Conservation (phyloP, 345 rosid genomes). For the Brassica carinata region DNA sequence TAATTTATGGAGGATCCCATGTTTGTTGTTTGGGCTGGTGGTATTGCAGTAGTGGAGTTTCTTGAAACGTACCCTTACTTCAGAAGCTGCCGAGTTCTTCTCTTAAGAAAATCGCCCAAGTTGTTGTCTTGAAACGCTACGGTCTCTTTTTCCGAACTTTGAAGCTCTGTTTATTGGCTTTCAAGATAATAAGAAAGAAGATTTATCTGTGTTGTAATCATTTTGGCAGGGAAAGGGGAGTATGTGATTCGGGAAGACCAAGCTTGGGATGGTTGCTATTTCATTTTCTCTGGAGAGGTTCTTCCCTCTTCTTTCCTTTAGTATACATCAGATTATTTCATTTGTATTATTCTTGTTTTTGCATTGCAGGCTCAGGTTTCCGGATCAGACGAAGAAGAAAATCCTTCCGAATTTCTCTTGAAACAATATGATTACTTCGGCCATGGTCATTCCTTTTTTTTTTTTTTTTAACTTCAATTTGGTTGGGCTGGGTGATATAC, state of each 20-base stretch:
- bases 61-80: slow-evolving; percentile 75
- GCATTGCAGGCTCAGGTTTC: slow-evolving; percentile 74
- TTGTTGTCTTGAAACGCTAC: slow-evolving; percentile 53
- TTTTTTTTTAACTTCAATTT: no score
- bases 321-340: no score
- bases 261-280: slow-evolving; percentile 76
- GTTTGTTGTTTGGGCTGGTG: not conserved
- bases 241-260: slow-evolving; percentile 72
- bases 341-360: not conserved
- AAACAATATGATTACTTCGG: slow-evolving; percentile 86
- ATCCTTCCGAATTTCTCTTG: slow-evolving; percentile 71
- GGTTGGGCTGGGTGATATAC: no score
- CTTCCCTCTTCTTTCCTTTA: slow-evolving; percentile 4
- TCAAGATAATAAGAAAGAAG: slow-evolving; percentile 4
- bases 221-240: slow-evolving; percentile 66
- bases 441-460: slow-evolving; percentile 47
- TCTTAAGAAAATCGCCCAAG: slow-evolving; percentile 64
- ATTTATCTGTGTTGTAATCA: slow-evolving; percentile 1
- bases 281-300: slow-evolving; percentile 93
- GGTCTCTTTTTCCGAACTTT: slow-evolving; percentile 34
- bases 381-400: slow-evolving; percentile 63
- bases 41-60: slow-evolving; percentile 68
- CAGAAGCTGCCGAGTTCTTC: slow-evolving; percentile 81
- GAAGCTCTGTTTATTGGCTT: no score
- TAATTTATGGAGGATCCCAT: no score